Percentiles rank a stretch among this genome's conserved stretches.
Evolutionary conservation across 1,139 yeast species (phyloP).

Genomic region (Saccharomyces pastorianus): DNA sequence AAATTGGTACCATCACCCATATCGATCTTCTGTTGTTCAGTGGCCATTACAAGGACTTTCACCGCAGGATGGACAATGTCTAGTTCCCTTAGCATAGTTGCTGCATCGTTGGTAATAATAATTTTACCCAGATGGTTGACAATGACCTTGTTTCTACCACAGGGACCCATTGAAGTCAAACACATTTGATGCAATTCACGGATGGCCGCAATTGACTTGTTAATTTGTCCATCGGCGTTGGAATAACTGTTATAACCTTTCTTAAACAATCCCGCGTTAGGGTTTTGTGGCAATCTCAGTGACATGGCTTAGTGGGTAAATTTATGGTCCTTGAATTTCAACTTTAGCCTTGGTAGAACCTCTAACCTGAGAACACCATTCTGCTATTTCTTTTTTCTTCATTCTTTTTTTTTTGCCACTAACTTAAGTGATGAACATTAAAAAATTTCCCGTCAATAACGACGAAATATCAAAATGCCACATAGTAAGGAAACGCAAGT

Average conservation of each 20-base stretch:
- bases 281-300: slow-evolving; percentile 83
- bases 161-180: slow-evolving; percentile 92
- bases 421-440: neutral
- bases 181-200: slow-evolving; percentile 89
- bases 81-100: slow-evolving; percentile 86
- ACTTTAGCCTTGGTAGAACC: neutral
- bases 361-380: neutral
- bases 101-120: slow-evolving; percentile 91
- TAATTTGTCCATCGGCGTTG: slow-evolving; percentile 90
- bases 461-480: neutral
- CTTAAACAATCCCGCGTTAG: slow-evolving; percentile 87
- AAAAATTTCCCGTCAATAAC: neutral
- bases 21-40: slow-evolving; percentile 92
- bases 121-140: slow-evolving; percentile 79
- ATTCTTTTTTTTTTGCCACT: neutral
- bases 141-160: slow-evolving; percentile 92
- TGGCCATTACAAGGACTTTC: slow-evolving; percentile 89
- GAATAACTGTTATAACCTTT: slow-evolving; percentile 90
- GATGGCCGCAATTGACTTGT: slow-evolving; percentile 87
- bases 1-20: slow-evolving; percentile 72
- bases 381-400: neutral
- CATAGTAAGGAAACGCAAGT: too few relatives aligned
- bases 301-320: slow-evolving; percentile 48
- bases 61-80: slow-evolving; percentile 98
- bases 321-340: neutral